phyloP scores from a whole-genome alignment of 441 rosid species.

The Capsella rubella region DNA sequence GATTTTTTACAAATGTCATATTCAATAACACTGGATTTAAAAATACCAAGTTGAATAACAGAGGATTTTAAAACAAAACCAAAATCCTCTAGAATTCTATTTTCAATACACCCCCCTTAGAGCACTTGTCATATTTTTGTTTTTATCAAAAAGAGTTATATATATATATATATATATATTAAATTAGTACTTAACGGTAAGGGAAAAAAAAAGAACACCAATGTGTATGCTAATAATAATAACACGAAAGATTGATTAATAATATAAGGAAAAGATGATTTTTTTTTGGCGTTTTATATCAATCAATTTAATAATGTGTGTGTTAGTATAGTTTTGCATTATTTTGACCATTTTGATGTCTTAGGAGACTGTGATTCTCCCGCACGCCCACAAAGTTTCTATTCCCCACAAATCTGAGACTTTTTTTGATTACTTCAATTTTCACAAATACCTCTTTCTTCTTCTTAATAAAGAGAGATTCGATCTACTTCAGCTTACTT shows the following conservation, averaged over 20 bases:
- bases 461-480: neutral
- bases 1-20: no score
- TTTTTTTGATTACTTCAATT: conserved; percentile 32
- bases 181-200: no score
- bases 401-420: conserved; percentile 50
- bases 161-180: no score
- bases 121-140: conserved; percentile 18
- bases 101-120: no score
- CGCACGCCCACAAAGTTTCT: conserved; percentile 52
- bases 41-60: no score
- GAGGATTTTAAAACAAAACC: no score
- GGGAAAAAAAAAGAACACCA: no score
- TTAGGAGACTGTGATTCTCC: conserved; percentile 70
- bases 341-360: conserved; percentile 59
- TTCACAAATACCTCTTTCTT: neutral
- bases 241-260: neutral
- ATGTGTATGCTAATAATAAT: neutral
- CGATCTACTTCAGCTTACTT: neutral
- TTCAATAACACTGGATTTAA: no score
- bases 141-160: no score
- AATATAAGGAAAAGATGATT: conserved; percentile 28
- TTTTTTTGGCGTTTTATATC: conserved; percentile 30
- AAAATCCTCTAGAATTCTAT: no score
- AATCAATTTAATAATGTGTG: neutral
- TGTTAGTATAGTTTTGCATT: conserved; percentile 33